Evolutionary conservation across 192 early-diverging fungal species (phyloP).

Genomic region (Chytriomyces hyalinus): DNA sequence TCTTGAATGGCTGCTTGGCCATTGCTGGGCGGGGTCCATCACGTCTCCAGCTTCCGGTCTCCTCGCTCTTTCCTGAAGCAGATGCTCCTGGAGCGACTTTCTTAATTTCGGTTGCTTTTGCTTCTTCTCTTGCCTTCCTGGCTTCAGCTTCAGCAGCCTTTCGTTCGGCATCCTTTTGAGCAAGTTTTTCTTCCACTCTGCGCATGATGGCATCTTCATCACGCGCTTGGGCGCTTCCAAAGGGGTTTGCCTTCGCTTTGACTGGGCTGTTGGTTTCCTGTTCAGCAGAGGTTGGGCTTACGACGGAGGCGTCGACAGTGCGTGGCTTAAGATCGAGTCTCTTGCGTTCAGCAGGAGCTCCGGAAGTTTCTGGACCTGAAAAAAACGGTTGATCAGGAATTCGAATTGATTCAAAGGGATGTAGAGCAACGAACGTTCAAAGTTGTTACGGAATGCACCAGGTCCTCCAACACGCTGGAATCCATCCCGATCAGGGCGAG

Average conservation of each 20-base stretch:
- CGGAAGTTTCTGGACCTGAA: not conserved
- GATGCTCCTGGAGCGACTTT: not conserved
- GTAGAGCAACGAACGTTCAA: not conserved
- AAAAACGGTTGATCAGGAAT: not conserved
- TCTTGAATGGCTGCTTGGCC: not conserved
- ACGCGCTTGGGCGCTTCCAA: conserved; percentile 58
- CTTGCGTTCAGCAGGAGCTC: conserved; percentile 41
- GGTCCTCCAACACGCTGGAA: conserved; percentile 3
- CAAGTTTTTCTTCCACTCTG: conserved; percentile 56
- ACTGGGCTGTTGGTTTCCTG: conserved; percentile 6
- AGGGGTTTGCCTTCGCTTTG: conserved; percentile 59
- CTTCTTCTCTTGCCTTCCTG: conserved; percentile 38
- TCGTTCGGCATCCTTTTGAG: conserved; percentile 50
- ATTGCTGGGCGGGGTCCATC: conserved; percentile 13
- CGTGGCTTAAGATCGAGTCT: conserved; percentile 51
- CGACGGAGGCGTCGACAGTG: conserved; percentile 12
- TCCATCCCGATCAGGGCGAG: conserved; percentile 22
- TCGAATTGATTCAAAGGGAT: not conserved
- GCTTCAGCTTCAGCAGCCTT: conserved; percentile 41
- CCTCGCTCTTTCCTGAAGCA: conserved; percentile 9
- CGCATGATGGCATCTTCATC: conserved; percentile 60
- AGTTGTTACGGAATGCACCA: conserved; percentile 10
- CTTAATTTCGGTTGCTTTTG: conserved; percentile 30
- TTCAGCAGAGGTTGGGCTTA: conserved; percentile 11
- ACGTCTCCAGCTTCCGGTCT: conserved; percentile 18